Conservation (phyloP, 179 eudicot genomes). For the Spergularia azorica region DNA sequence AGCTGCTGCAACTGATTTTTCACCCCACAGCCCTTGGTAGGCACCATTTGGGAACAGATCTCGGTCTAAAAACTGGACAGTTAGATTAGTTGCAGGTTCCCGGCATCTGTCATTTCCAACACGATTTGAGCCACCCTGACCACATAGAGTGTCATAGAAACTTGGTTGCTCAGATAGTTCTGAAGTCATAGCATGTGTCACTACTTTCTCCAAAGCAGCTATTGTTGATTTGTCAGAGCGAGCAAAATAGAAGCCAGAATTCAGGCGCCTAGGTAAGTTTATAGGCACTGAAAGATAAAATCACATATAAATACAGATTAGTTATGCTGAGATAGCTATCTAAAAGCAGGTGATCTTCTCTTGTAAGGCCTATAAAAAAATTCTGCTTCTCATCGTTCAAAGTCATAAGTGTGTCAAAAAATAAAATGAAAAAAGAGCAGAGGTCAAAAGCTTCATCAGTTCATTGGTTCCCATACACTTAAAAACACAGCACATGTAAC, state of each 20-base stretch:
- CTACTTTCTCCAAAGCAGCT: slow-evolving; percentile 78
- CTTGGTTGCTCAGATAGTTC: slow-evolving; percentile 94
- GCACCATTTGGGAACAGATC: slow-evolving; percentile 93
- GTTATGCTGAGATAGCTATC: too few species aligned
- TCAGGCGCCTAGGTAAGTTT: slow-evolving; percentile 86
- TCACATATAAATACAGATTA: not conserved
- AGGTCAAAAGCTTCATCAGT: not conserved
- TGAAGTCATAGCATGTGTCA: slow-evolving; percentile 76
- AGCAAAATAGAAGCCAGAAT: slow-evolving; percentile 96
- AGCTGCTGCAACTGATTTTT: slow-evolving; percentile 46
- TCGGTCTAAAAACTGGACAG: slow-evolving; percentile 72
- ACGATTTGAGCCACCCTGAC: slow-evolving; percentile 72
- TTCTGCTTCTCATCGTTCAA: not conserved
- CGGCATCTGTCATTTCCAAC: slow-evolving; percentile 62
- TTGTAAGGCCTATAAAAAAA: not conserved
- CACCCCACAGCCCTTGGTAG: slow-evolving; percentile 67
- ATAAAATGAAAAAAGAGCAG: too few species aligned
- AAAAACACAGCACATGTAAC: not conserved
- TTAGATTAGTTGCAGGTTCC: slow-evolving; percentile 77
- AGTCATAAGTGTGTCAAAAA: not conserved
- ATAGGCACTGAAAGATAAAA: slow-evolving; percentile 66
- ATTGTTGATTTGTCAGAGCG: slow-evolving; percentile 72
- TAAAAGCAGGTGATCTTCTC: not conserved
- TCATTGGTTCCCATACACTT: not conserved
- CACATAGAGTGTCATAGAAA: slow-evolving; percentile 88